Base-by-base conservation (phyloP, 305 asterid species). In the Nicotiana rustica region DNA sequence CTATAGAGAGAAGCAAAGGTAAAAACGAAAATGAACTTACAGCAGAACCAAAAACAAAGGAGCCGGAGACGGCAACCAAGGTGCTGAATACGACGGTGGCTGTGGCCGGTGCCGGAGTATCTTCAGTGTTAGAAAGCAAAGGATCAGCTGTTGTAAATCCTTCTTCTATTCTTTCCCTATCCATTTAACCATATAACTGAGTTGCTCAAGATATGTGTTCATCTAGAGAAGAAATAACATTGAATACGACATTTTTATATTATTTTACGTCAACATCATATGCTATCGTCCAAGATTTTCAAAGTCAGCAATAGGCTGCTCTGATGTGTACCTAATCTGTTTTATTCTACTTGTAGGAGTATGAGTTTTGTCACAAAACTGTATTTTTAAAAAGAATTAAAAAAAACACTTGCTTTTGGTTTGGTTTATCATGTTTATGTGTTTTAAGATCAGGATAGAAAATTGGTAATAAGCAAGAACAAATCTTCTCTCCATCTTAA, bases 1-100 rank as follows among this genome's bases (percentile, higher is more conserved):
- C 13, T 56, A 68, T 25, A 44, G 1, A 66, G 13, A 4, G 3
- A 70, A 80, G 66, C 17, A 21, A 52, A 41, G 49, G 49, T 41
- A 41, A 2, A 7, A 41, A 2, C 12, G 9, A 41, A 33, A 49
- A 8, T 18, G 5, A 33, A 88, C 97, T 92, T 86, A 95, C 98
- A 61, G 97, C 95, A 84, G 89, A 92, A 82, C 98, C 98, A 87
- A 93, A 92, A 82, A 88, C 97, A 81, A 82, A 95, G 83, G 98
- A 95, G 47, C 98, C 98, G 31, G 92, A 85, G 77, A 93, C 95
- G 33, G 96, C 94, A 77, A 92, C 92, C 14, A 90, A 61, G 68
- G 97, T 92, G 89, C 95, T 93, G 69, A 92, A 82, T 35, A 92
- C 88, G 70, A 91, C 92, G 81, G 88, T 69, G 21, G 83, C 60